A percentile compares a stretch with the other conserved stretches of the same genome.
These are phyloP conservation scores for Inga leiocalycina DNA, from an alignment of 306 rosid genomes.

Conservation along the genomic window DNA sequence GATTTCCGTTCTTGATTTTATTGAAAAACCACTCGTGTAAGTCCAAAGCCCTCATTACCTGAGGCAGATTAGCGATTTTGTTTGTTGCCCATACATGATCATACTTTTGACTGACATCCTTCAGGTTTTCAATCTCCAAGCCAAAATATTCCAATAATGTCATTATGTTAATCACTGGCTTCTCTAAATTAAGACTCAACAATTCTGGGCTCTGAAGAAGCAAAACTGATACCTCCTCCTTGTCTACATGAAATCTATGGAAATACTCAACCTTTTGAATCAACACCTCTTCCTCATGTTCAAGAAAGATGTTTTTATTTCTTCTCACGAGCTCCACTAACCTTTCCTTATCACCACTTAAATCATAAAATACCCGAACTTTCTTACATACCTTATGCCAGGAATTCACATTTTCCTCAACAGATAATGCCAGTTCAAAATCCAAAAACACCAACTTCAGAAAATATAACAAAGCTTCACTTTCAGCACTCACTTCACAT, in stretches of 20 bases:
- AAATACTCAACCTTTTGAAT: constrained; percentile 49
- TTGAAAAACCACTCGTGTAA: constrained; percentile 66
- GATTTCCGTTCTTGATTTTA: constrained; percentile 55
- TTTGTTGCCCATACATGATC: constrained; percentile 64
- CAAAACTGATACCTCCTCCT: constrained; percentile 54
- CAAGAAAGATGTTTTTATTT: constrained; percentile 52
- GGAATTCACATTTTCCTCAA: constrained; percentile 62
- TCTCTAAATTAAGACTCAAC: constrained; percentile 54
- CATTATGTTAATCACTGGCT: constrained; percentile 44
- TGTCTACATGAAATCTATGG: constrained; percentile 54
- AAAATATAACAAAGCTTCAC: constrained; percentile 50
- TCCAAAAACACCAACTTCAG: constrained; percentile 53
- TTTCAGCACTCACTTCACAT: constrained; percentile 27
- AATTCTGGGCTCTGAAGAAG: constrained; percentile 56
- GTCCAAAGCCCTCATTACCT: constrained; percentile 60
- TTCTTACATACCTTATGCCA: constrained; percentile 67
- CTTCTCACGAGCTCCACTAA: constrained; percentile 48
- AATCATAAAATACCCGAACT: constrained; percentile 61
- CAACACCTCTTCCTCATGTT: constrained; percentile 53
- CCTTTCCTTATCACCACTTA: constrained; percentile 49
- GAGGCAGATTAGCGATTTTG: constrained; percentile 64
- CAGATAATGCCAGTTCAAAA: constrained; percentile 50
- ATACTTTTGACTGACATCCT: constrained; percentile 37
- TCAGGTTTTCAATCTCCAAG: constrained; percentile 33
- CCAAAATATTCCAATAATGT: constrained; percentile 59